Evolutionary conservation across 257 asterid genomes (phyloP).

Genomic region (Nicotiana sylvestris): DNA sequence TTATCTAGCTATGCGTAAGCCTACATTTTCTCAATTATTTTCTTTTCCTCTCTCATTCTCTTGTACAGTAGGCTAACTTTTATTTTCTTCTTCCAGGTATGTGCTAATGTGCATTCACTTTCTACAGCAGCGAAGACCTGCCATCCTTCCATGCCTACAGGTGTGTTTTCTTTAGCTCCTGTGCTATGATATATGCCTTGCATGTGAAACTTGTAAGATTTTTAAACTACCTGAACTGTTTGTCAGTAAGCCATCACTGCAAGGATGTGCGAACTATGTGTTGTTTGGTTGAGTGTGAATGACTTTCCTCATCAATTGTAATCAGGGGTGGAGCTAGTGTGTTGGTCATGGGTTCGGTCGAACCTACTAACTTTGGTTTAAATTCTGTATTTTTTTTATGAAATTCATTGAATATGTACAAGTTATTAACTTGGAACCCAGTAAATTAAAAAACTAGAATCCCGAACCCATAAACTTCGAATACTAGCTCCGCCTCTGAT

Average conservation of each 20-base stretch:
- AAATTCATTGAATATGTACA: too few relatives aligned
- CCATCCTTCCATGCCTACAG: constrained; percentile 98
- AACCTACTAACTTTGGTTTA: too few relatives aligned
- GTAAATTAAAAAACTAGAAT: too few relatives aligned
- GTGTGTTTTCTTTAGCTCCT: constrained; percentile 30
- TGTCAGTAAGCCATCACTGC: background rate
- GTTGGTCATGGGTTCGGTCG: too few relatives aligned
- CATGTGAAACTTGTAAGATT: background rate
- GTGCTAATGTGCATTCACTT: constrained; percentile 97
- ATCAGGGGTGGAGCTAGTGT: too few relatives aligned
- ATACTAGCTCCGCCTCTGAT: too few relatives aligned
- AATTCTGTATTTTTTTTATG: too few relatives aligned
- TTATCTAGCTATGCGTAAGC: constrained; percentile 98
- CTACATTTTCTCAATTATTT: background rate
- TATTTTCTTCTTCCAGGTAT: constrained; percentile 55
- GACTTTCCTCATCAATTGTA: background rate
- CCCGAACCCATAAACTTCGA: too few relatives aligned
- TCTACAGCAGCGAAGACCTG: constrained; percentile 87
- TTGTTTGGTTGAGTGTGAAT: background rate
- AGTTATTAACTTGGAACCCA: too few relatives aligned
- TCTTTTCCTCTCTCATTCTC: background rate
- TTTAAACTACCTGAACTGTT: background rate
- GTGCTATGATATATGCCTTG: constrained; percentile 2
- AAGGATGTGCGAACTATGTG: background rate
- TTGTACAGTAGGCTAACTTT: constrained; percentile 14